phyloP scores from a whole-genome alignment of 2,329 filamentous ascomycete species.

The Dothistroma septosporum region DNA sequence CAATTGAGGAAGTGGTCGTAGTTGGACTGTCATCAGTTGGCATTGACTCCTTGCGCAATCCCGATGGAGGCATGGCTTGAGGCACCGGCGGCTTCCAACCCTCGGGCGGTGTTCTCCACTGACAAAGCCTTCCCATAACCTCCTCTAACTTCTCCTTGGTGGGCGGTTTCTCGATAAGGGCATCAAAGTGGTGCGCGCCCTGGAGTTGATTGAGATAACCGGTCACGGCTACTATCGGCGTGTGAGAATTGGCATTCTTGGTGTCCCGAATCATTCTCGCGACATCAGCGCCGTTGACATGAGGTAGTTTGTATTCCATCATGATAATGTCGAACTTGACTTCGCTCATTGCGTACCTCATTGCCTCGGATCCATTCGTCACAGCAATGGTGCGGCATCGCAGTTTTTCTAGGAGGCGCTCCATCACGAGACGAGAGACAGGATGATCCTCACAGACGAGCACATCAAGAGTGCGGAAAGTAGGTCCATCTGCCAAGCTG shows the following conservation, averaged over 20 bases:
- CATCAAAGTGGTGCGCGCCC: conserved; percentile 92
- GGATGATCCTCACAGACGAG: conserved; percentile 97
- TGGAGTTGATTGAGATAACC: conserved; percentile 97
- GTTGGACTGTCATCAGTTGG: conserved; percentile 76
- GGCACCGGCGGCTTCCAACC: conserved; percentile 45
- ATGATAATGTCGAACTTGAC: conserved; percentile 99
- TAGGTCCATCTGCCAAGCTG: conserved; percentile 74
- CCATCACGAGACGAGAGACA: conserved; percentile 97
- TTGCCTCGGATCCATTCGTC: conserved; percentile 82
- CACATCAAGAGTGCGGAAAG: conserved; percentile 86
- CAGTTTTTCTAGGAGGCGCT: conserved; percentile 90
- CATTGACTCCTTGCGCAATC: conserved; percentile 60
- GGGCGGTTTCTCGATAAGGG: conserved; percentile 92
- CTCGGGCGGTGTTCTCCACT: conserved; percentile 79
- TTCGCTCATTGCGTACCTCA: conserved; percentile 90
- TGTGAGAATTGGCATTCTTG: conserved; percentile 89
- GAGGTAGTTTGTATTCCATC: conserved; percentile 92
- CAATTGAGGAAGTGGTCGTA: conserved; percentile 63
- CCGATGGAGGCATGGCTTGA: conserved; percentile 54
- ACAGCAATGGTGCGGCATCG: conserved; percentile 92
- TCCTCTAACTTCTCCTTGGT: conserved; percentile 88
- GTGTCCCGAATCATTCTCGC: conserved; percentile 97
- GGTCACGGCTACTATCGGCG: conserved; percentile 92
- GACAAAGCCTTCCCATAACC: conserved; percentile 79
- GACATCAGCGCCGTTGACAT: conserved; percentile 91